These are phyloP conservation scores for Neospermospora avenae DNA, from an alignment of 2,329 filamentous ascomycete species.

Conservation along the genomic window DNA sequence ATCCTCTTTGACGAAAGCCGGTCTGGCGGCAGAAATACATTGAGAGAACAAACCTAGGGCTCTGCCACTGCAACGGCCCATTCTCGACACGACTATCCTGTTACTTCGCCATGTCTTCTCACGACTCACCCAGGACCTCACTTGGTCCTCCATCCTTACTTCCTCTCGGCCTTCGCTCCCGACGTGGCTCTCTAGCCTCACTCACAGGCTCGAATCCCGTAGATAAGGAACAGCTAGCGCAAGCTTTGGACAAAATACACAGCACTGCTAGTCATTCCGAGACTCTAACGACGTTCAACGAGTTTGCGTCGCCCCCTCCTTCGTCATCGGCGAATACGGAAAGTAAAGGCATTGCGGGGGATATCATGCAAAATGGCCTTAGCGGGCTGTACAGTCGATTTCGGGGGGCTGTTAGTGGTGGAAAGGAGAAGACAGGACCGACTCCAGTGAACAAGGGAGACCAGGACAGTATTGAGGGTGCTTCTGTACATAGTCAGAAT, in stretches of 20 bases:
- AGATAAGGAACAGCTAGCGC: constrained; percentile 72
- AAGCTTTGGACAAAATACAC: constrained; percentile 84
- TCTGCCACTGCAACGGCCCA: not conserved
- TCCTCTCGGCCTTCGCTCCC: constrained; percentile 29
- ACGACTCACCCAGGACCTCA: constrained; percentile 29
- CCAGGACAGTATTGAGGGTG: constrained; percentile 42
- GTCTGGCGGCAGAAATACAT: constrained; percentile 19
- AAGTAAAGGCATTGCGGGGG: constrained; percentile 65
- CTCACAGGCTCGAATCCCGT: constrained; percentile 46
- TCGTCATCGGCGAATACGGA: constrained; percentile 56
- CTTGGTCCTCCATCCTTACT: constrained; percentile 21
- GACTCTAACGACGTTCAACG: constrained; percentile 87
- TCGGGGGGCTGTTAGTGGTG: constrained; percentile 74
- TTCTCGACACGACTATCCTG: not conserved
- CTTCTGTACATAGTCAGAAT: constrained; percentile 43
- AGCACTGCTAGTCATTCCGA: constrained; percentile 82
- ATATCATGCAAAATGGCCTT: constrained; percentile 78
- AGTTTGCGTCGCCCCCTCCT: constrained; percentile 70
- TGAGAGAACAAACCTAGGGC: not conserved
- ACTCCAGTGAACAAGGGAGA: constrained; percentile 37
- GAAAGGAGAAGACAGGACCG: constrained; percentile 48
- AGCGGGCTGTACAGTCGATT: constrained; percentile 87
- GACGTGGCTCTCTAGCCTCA: constrained; percentile 48
- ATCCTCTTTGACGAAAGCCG: constrained; percentile 18
- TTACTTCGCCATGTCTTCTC: constrained; percentile 29